Evolutionary conservation across 257 asterid genomes (phyloP).

Genomic region (Solanum chilense): DNA sequence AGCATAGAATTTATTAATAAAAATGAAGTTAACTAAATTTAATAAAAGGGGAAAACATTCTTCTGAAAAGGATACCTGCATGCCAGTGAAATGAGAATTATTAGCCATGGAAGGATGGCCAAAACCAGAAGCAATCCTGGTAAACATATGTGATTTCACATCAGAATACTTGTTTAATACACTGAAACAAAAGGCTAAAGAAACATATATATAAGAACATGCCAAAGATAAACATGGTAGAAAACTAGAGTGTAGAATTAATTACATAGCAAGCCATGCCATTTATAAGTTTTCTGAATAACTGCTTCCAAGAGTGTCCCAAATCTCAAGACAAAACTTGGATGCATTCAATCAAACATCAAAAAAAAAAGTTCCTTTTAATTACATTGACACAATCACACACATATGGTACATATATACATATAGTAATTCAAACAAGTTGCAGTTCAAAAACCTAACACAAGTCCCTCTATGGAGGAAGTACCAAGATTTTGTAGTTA

Average conservation of each 20-base stretch:
- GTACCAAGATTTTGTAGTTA: neutral
- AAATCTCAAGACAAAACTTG: neutral
- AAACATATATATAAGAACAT: neutral
- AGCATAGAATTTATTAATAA: neutral
- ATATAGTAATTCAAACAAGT: neutral
- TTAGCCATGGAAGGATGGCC: conserved; percentile 14
- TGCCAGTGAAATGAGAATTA: conserved; percentile 22
- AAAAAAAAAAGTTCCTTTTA: neutral
- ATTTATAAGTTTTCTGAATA: neutral
- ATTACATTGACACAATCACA: neutral
- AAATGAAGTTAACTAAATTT: neutral
- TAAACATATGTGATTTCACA: neutral
- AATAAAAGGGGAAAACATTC: neutral
- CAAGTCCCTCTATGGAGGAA: neutral
- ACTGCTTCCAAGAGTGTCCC: neutral
- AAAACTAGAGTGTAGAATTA: neutral
- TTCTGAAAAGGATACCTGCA: conserved; percentile 22
- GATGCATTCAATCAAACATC: neutral
- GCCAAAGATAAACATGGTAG: neutral
- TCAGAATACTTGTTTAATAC: neutral
- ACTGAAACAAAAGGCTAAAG: neutral
- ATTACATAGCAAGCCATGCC: neutral
- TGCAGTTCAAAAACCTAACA: neutral
- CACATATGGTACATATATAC: neutral
- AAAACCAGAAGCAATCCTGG: neutral